A percentile compares a stretch with the other conserved stretches of the same genome.
Conservation (phyloP, 2,329 filamentous ascomycete species). For the Claviceps sp. region DNA sequence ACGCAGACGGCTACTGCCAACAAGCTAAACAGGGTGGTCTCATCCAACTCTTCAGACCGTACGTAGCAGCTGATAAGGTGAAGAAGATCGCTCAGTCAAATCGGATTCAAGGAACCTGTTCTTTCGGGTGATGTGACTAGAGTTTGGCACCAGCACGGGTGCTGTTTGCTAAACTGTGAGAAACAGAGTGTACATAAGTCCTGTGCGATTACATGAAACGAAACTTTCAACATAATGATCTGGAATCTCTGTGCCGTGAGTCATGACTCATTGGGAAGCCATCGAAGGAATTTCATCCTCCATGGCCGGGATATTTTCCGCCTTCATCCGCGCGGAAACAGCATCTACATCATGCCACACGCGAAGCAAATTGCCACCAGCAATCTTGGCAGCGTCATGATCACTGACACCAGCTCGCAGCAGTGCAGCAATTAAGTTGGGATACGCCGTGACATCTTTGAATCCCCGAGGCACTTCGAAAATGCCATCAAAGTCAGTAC, state of each 20-base stretch:
- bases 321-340: conserved; percentile 54
- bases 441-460: conserved; percentile 76
- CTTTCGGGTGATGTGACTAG: no score
- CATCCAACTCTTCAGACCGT: conserved; percentile 5
- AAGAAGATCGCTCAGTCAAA: not conserved
- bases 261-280: not conserved
- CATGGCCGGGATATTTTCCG: conserved; percentile 34
- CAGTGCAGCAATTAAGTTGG: conserved; percentile 62
- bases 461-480: conserved; percentile 52
- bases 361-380: conserved; percentile 66
- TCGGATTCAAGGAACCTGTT: not conserved
- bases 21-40: conserved; percentile 47
- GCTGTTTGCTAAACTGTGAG: conserved; percentile 11
- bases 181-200: conserved; percentile 16
- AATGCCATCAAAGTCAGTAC: conserved; percentile 83
- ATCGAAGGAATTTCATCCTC: conserved; percentile 27
- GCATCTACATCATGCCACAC: conserved; percentile 72
- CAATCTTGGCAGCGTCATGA: conserved; percentile 58
- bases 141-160: not conserved
- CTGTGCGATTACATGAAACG: conserved; percentile 14
- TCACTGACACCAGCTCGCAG: conserved; percentile 62
- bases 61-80: not conserved
- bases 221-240: not conserved
- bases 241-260: no score
- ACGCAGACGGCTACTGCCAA: conserved; percentile 51